These are phyloP conservation scores for Botryotinia calthae DNA, from an alignment of 2,329 filamentous ascomycete species.

Conservation along the genomic window DNA sequence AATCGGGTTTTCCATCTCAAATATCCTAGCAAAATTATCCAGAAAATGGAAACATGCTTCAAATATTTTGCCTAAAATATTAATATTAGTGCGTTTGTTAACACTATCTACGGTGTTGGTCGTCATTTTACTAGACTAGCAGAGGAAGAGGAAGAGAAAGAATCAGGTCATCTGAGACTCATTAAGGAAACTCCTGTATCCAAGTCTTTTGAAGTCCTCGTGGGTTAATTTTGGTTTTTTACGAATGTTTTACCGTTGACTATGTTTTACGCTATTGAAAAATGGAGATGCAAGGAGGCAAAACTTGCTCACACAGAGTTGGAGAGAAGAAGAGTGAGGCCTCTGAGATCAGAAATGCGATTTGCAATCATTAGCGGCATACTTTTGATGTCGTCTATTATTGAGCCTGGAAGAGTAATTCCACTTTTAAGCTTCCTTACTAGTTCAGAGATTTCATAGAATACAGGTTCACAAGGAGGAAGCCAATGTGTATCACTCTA, in stretches of 20 bases:
- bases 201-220: no score
- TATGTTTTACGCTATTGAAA: not conserved
- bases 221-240: no score
- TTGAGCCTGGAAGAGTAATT: not conserved
- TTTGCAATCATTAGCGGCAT: not conserved
- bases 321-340: no score
- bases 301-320: rapidly evolving
- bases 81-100: no score
- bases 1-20: not conserved
- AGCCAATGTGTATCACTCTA: not conserved
- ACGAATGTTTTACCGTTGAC: no score
- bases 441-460: rapidly evolving
- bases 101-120: no score
- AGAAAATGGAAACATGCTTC: not conserved
- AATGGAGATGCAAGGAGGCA: not conserved
- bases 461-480: not conserved
- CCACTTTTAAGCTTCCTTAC: rapidly evolving
- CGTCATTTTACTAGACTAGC: no score
- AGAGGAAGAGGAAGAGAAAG: no score
- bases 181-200: no score
- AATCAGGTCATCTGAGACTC: no score
- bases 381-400: not conserved
- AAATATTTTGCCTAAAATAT: no score
- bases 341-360: not conserved
- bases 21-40: not conserved